phyloP scores from a whole-genome alignment of 495 filamentous ascomycete genomes.

The Cercophora sp. region DNA sequence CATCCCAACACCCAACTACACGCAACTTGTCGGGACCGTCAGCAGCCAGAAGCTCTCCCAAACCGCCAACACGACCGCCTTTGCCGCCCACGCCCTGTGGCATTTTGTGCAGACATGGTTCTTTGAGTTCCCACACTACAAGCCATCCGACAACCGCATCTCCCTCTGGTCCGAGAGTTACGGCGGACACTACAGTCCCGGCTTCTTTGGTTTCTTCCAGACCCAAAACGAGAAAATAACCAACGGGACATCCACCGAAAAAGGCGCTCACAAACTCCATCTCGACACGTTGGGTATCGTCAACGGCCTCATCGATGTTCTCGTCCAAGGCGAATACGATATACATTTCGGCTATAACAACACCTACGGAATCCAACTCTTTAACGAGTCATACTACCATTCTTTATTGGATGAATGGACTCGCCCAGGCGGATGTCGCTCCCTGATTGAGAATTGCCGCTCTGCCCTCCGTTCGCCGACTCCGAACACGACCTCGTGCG shows the following conservation, averaged over 20 bases:
- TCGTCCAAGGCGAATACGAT: constrained; percentile 58
- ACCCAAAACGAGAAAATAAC: constrained; percentile 52
- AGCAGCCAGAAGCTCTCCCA: constrained; percentile 40
- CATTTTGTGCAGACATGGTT: constrained; percentile 65
- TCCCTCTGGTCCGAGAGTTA: constrained; percentile 60
- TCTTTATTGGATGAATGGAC: constrained; percentile 27
- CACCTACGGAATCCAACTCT: constrained; percentile 63
- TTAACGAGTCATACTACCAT: constrained; percentile 35
- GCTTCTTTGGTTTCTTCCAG: constrained; percentile 55
- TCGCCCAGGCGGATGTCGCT: constrained; percentile 31
- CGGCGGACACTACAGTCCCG: constrained; percentile 58
- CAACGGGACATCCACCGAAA: constrained; percentile 42
- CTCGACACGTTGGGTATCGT: constrained; percentile 55
- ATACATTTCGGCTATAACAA: constrained; percentile 63
- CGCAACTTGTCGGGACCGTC: constrained; percentile 57
- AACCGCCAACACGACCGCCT: constrained; percentile 59
- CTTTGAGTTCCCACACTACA: constrained; percentile 57
- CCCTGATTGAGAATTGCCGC: constrained; percentile 44
- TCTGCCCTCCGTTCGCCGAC: not conserved
- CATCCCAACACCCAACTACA: constrained; percentile 24
- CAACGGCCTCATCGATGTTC: constrained; percentile 72
- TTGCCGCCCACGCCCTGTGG: constrained; percentile 59
- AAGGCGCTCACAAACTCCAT: constrained; percentile 44
- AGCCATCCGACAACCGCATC: constrained; percentile 32
- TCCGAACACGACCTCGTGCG: not conserved